These are phyloP conservation scores for Lactarius vividus DNA, from an alignment of 768 basidiomycete species.

Conservation along the genomic window DNA sequence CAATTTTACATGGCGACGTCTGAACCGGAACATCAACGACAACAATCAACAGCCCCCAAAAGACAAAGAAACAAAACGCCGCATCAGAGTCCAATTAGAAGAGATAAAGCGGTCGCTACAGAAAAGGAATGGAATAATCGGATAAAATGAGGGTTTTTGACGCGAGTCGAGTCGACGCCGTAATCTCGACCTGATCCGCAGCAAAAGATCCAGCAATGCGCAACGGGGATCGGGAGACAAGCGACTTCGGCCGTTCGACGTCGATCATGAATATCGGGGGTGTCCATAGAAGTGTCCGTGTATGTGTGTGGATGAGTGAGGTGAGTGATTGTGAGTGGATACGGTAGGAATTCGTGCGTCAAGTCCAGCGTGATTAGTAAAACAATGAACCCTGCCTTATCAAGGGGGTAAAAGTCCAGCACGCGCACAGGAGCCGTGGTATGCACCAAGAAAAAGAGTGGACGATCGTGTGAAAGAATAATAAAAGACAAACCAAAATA, in stretches of 20 bases:
- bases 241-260: background rate
- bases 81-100: background rate
- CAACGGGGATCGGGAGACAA: background rate
- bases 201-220: background rate
- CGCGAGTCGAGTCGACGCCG: background rate
- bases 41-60: background rate
- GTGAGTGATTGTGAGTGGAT: background rate
- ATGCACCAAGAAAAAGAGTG: background rate
- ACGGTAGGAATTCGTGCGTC: background rate
- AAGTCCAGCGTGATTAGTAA: background rate
- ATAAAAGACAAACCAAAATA: background rate
- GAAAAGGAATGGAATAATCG: background rate
- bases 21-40: background rate
- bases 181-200: constrained; percentile 17
- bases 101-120: no score
- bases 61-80: background rate
- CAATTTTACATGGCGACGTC: background rate
- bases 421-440: constrained; percentile 11
- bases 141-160: background rate
- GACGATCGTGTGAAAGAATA: background rate
- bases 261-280: background rate
- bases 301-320: background rate
- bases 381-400: constrained; percentile 1
- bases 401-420: constrained; percentile 8
- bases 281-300: background rate